Base-by-base conservation (phyloP, 805 yeast species). In the Debaryomyces tyrocola region DNA sequence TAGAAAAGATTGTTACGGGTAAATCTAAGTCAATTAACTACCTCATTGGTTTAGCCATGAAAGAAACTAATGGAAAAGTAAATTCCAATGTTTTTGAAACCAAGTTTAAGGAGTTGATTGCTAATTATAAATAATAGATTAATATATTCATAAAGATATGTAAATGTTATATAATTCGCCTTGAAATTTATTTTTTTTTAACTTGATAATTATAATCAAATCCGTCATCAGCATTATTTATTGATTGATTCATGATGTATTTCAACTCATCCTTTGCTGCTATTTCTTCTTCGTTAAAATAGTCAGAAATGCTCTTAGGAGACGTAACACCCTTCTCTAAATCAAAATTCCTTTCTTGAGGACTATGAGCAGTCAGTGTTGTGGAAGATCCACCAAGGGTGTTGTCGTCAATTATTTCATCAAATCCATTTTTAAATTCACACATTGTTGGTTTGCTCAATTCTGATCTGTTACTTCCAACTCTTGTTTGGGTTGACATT, bases 21-120 rank as follows among this genome's bases (percentile, higher is more conserved):
- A 83, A 83, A 45, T 81, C 79, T 52, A 79, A 78, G 31, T 80
- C 90, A 10, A 56, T 92, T n/a, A 87, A 90, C 56, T 88, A 73
- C 57, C 70, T 94, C 46, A 77, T 94, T 3, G 98, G 97, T 0
- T 80, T 80, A 59, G 95, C 90, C 15, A 89, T 94, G 96, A 81
- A 82, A 56, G 69, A 75, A 45, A 79, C 89, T 1, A 86, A 83
- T 53, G 97, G 97, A 3, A 77, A 69, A 48, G 69, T 78, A 21
- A 64, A 52, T 51, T 75, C 77, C 11, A 63, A 51, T 40, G 53
- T 28, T 53, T 67, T 58, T 29, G 62, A 59, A 17, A 43, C 45
- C 20, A 64, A 56, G 42, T 68, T 72, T 34, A 50, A 52, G 9
- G 49, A 54, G 21, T 44, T 67, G 17, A 46, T 65, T 14, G 36